phyloP scores from a whole-genome alignment of 2,329 filamentous ascomycete species.

The Fusarium sterilihyphosum region DNA sequence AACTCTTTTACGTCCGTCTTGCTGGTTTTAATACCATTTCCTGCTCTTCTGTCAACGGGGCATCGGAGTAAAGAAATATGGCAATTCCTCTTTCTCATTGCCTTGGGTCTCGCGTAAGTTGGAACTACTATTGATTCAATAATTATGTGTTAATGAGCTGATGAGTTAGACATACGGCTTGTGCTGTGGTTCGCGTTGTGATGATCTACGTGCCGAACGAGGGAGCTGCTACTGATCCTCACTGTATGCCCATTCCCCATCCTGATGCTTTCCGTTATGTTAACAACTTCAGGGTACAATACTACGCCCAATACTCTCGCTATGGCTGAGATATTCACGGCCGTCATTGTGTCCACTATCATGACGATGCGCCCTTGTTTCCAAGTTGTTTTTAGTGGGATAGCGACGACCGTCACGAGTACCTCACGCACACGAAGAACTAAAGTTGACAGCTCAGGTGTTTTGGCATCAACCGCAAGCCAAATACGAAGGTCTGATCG shows the following conservation, averaged over 20 bases:
- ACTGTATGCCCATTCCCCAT: background rate
- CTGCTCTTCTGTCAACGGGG: background rate
- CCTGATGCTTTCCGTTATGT: fast-evolving
- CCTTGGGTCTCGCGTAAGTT: background rate
- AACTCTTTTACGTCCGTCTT: background rate
- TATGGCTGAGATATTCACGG: slow-evolving; percentile 2
- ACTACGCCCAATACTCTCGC: background rate
- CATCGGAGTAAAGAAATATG: background rate
- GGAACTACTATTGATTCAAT: too few relatives aligned
- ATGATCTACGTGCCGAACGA: background rate
- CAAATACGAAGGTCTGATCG: background rate
- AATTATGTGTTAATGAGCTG: too few relatives aligned
- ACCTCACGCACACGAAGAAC: background rate
- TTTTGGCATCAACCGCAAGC: background rate
- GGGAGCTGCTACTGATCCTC: background rate
- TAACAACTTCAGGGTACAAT: background rate
- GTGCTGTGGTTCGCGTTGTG: background rate
- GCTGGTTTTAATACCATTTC: background rate
- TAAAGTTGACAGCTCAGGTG: background rate
- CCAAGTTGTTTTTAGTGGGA: background rate
- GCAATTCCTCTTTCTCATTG: background rate
- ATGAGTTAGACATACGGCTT: background rate
- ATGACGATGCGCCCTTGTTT: slow-evolving; percentile 11
- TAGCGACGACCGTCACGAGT: background rate
- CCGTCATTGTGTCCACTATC: background rate